Evolutionary conservation across 2,329 filamentous ascomycete species (phyloP).

Genomic region (Scedosporium boydii): DNA sequence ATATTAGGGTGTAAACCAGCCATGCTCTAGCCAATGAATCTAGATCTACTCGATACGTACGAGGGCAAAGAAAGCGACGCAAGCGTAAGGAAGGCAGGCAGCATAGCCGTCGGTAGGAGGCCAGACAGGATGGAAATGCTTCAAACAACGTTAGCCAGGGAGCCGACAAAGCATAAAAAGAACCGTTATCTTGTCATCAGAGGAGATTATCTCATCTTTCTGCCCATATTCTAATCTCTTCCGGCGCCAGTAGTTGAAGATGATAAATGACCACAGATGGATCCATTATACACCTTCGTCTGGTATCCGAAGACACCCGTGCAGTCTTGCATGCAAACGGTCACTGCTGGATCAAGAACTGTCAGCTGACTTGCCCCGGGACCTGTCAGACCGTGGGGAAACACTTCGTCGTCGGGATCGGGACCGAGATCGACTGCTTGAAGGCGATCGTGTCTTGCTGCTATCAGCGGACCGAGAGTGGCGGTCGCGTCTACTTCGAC

Average conservation of each 20-base stretch:
- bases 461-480: slow-evolving; percentile 4
- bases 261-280: too few species aligned
- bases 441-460: slow-evolving; percentile 6
- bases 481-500: slow-evolving; percentile 7
- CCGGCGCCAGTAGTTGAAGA: too few species aligned
- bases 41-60: background rate
- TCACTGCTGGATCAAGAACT: slow-evolving; percentile 20
- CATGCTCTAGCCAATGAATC: background rate
- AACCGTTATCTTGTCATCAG: background rate
- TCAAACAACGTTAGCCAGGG: background rate
- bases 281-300: too few species aligned
- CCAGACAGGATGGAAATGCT: background rate
- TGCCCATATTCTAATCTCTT: too few species aligned
- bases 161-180: background rate
- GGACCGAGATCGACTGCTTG: slow-evolving; percentile 7
- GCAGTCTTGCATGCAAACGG: background rate
- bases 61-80: background rate
- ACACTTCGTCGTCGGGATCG: background rate
- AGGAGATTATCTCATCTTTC: background rate
- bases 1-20: background rate
- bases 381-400: slow-evolving; percentile 8
- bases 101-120: background rate
- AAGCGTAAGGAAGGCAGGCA: background rate
- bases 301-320: too few species aligned
- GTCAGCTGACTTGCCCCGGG: slow-evolving; percentile 48